Conservation (phyloP, 768 basidiomycete genomes). For the Trametes sanguinea region DNA sequence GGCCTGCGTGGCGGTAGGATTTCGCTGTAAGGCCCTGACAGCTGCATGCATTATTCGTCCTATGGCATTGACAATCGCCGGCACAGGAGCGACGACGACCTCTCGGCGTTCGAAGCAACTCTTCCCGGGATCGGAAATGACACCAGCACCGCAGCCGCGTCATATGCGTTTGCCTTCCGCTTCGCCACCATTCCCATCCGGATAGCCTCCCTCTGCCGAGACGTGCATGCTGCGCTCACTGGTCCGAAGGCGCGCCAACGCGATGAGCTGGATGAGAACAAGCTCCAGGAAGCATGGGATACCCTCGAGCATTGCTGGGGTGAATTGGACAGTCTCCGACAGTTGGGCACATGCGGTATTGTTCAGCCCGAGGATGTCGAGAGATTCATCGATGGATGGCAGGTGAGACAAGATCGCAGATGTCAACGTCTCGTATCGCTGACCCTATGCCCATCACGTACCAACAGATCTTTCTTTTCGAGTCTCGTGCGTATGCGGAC, state of each 20-base stretch:
- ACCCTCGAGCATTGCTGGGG: constrained; percentile 81
- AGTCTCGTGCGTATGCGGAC: constrained; percentile 65
- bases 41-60: neutral
- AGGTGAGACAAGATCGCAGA: constrained; percentile 50
- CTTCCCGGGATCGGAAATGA: constrained; percentile 34
- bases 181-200: constrained; percentile 72
- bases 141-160: constrained; percentile 35
- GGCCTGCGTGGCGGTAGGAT: constrained; percentile 86
- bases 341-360: constrained; percentile 40
- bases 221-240: constrained; percentile 77
- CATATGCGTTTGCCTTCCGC: constrained; percentile 56
- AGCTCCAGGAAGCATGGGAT: constrained; percentile 82
- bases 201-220: constrained; percentile 75
- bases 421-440: constrained; percentile 7
- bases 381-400: constrained; percentile 83
- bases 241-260: constrained; percentile 72
- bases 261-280: constrained; percentile 56
- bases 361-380: constrained; percentile 55
- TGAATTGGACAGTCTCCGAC: constrained; percentile 70
- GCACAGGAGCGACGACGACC: constrained; percentile 71
- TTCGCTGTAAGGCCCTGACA: constrained; percentile 58
- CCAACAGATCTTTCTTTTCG: constrained; percentile 81
- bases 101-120: constrained; percentile 68
- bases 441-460: neutral
- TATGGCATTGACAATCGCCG: constrained; percentile 6